Percentiles rank a stretch among this genome's conserved stretches.
These are phyloP conservation scores for Bertia moriformis DNA, from an alignment of 2,329 filamentous ascomycete species.

Conservation along the genomic window DNA sequence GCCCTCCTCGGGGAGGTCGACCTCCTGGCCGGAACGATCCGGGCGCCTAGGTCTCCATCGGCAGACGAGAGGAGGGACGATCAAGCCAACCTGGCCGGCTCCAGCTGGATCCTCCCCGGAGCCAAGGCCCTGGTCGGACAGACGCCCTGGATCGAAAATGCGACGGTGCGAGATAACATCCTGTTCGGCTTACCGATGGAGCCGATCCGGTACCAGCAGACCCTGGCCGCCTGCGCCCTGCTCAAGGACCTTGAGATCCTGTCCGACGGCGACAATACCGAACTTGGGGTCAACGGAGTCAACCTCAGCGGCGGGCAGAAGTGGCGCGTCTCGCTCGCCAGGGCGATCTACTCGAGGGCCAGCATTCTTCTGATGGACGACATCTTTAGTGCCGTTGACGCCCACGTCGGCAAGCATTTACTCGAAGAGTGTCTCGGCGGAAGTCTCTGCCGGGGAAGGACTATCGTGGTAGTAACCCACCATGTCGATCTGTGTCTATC, in stretches of 20 bases:
- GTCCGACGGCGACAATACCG: slow-evolving; percentile 16
- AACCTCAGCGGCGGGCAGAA: slow-evolving; percentile 20
- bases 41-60: background rate
- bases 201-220: slow-evolving; percentile 10
- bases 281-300: slow-evolving; percentile 18
- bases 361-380: slow-evolving; percentile 43
- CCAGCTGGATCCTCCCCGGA: background rate
- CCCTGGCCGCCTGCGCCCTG: slow-evolving; percentile 14
- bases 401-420: slow-evolving; percentile 39
- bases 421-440: slow-evolving; percentile 40
- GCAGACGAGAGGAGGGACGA: background rate
- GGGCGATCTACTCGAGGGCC: slow-evolving; percentile 26
- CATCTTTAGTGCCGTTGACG: slow-evolving; percentile 45
- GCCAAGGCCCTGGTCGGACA: slow-evolving; percentile 9
- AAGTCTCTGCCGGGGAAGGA: slow-evolving; percentile 33
- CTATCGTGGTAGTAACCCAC: slow-evolving; percentile 43
- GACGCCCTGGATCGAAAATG: slow-evolving; percentile 17
- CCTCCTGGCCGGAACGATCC: slow-evolving; percentile 45
- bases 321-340: slow-evolving; percentile 11
- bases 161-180: slow-evolving; percentile 15
- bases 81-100: background rate
- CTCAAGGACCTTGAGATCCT: slow-evolving; percentile 15
- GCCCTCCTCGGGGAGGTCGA: slow-evolving; percentile 66
- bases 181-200: slow-evolving; percentile 11
- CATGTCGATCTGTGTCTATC: slow-evolving; percentile 37